A percentile compares a stretch with the other conserved stretches of the same genome.
phyloP scores from a whole-genome alignment of 805 yeast genomes.

The Yarrowia keelungensis region DNA sequence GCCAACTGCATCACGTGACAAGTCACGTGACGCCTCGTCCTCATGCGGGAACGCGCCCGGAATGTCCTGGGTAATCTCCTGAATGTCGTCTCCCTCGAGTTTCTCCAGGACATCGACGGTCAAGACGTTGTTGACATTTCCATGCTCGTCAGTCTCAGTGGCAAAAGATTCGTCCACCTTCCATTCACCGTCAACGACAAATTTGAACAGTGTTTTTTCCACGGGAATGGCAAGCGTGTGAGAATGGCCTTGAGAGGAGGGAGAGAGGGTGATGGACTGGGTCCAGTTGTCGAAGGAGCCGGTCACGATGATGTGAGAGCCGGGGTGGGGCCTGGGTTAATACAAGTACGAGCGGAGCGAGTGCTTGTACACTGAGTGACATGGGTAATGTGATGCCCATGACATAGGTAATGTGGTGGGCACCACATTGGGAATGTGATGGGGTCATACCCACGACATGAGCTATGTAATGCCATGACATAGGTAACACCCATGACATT shows the following conservation, averaged over 20 bases:
- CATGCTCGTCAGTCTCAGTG: slow-evolving; percentile 41
- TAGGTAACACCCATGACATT: no score
- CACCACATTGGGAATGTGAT: no score
- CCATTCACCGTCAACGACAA: slow-evolving; percentile 70
- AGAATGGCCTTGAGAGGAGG: slow-evolving; percentile 51
- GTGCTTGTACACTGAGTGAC: no score
- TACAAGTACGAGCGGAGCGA: background rate
- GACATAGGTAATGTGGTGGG: no score
- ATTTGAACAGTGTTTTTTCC: slow-evolving; percentile 56
- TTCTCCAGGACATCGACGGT: background rate
- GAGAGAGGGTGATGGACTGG: slow-evolving; percentile 57
- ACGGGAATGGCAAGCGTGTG: slow-evolving; percentile 46
- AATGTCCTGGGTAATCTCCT: slow-evolving; percentile 31
- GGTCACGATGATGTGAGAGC: slow-evolving; percentile 59
- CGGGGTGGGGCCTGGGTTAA: slow-evolving; percentile 40
- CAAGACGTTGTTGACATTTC: slow-evolving; percentile 41
- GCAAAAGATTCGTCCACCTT: slow-evolving; percentile 50
- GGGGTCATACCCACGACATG: no score
- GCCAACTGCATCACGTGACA: no score
- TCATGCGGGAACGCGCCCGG: slow-evolving; percentile 31
- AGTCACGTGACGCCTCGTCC: background rate
- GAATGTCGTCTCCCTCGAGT: slow-evolving; percentile 32
- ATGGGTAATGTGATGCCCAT: no score
- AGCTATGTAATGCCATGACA: no score
- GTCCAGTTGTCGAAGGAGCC: slow-evolving; percentile 69